Percentiles rank a stretch among this genome's conserved stretches.
Conservation (phyloP, 345 rosid species). For the Gossypium sturtianum region DNA sequence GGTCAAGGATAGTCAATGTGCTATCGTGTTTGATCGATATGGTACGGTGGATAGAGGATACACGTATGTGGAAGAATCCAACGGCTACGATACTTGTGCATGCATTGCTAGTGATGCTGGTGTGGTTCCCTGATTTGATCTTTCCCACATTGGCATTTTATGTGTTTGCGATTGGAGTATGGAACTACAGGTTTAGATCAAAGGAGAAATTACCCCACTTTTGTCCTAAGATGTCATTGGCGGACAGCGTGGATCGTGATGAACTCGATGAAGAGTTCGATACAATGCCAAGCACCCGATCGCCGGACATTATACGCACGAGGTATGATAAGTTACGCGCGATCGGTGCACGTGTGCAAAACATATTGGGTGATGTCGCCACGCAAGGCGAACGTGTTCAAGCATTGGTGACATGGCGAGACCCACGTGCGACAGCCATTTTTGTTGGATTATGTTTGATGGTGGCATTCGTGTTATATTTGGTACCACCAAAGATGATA, state of each 20-base stretch:
- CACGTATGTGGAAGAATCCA: slow-evolving; percentile 72
- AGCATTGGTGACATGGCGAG: slow-evolving; percentile 79
- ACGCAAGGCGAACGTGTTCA: slow-evolving; percentile 72
- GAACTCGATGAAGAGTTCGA: slow-evolving; percentile 85
- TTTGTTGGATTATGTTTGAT: slow-evolving; percentile 64
- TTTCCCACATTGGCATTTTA: slow-evolving; percentile 67
- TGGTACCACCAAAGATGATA: slow-evolving; percentile 77
- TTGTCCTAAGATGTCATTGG: slow-evolving; percentile 66
- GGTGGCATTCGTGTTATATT: slow-evolving; percentile 60
- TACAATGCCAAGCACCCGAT: slow-evolving; percentile 40
- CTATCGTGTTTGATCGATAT: slow-evolving; percentile 47
- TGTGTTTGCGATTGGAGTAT: slow-evolving; percentile 64
- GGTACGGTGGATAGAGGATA: slow-evolving; percentile 73
- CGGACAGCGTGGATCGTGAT: slow-evolving; percentile 42
- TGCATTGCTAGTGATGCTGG: slow-evolving; percentile 58
- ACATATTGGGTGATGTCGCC: slow-evolving; percentile 62
- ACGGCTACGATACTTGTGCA: slow-evolving; percentile 73
- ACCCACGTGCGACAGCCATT: slow-evolving; percentile 78
- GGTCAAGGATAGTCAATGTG: slow-evolving; percentile 65
- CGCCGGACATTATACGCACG: slow-evolving; percentile 37
- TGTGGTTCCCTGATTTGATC: slow-evolving; percentile 79
- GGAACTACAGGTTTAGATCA: slow-evolving; percentile 66
- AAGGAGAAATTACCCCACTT: slow-evolving; percentile 53
- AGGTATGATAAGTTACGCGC: slow-evolving; percentile 62
- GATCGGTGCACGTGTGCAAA: slow-evolving; percentile 53